A percentile compares a stretch with the other conserved stretches of the same genome.
Evolutionary conservation across 2,329 filamentous ascomycete species (phyloP).

Genomic region (Stemphylium beticola): DNA sequence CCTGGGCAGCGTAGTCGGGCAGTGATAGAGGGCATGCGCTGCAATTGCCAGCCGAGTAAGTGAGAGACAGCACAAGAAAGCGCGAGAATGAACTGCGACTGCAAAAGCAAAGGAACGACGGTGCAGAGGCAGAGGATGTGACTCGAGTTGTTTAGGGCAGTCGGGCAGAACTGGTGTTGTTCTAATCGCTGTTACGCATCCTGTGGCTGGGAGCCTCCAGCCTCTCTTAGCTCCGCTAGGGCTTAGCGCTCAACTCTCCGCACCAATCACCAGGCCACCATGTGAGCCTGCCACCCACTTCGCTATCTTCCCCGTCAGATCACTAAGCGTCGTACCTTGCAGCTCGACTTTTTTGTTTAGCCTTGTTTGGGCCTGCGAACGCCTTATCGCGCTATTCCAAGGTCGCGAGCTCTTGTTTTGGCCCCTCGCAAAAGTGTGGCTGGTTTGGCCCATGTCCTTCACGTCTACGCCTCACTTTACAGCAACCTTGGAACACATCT

Average conservation of each 20-base stretch:
- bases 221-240: conserved; percentile 15
- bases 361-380: conserved; percentile 17
- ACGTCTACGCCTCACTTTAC: conserved; percentile 1
- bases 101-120: conserved; percentile 28
- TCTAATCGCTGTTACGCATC: conserved; percentile 20
- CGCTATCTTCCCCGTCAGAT: conserved; percentile 12
- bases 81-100: not conserved
- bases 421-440: conserved; percentile 7
- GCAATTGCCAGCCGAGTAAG: conserved; percentile 20
- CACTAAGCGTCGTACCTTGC: conserved; percentile 17
- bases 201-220: conserved; percentile 30
- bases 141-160: conserved; percentile 5
- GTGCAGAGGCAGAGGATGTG: conserved; percentile 14
- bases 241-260: conserved; percentile 1
- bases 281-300: conserved; percentile 7
- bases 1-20: conserved; percentile 21
- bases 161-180: conserved; percentile 11
- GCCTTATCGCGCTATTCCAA: conserved; percentile 10
- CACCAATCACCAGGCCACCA: conserved; percentile 12
- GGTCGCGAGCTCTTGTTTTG: not conserved
- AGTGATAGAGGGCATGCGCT: conserved; percentile 28
- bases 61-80: not conserved
- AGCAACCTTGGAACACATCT: conserved; percentile 2
- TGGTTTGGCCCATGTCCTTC: conserved; percentile 1
- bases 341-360: conserved; percentile 18